A percentile compares a stretch with the other conserved stretches of the same genome.
Evolutionary conservation across 2,329 filamentous ascomycete species (phyloP).

Genomic region (Alternaria arborescens): DNA sequence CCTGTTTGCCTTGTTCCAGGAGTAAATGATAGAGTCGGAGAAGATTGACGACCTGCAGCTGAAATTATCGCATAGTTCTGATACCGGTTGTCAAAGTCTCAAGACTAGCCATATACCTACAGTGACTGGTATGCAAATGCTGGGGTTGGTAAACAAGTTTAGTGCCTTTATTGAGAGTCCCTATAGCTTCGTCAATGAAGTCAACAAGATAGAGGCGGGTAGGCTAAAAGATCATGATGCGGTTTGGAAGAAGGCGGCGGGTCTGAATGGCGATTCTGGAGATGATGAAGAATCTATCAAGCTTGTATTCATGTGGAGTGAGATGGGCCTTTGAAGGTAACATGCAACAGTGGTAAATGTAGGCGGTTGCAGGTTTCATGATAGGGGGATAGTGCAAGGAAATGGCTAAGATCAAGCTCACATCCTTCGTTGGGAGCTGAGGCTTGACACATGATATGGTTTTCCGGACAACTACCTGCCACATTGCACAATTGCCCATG

Average conservation of each 20-base stretch:
- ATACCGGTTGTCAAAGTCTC: not conserved
- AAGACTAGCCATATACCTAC: not conserved
- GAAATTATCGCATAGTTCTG: not conserved
- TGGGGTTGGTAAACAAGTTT: not conserved
- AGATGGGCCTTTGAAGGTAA: not conserved
- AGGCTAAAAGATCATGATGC: not conserved
- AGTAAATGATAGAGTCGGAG: not conserved
- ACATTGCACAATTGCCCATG: not conserved
- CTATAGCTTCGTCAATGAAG: not conserved
- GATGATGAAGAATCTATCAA: not conserved
- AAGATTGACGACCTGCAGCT: not conserved
- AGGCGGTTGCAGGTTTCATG: not conserved
- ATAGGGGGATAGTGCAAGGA: not conserved
- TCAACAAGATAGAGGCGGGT: not conserved
- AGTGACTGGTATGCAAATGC: not conserved
- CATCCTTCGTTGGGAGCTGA: not conserved
- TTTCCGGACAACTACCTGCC: not conserved
- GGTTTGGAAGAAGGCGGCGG: not conserved
- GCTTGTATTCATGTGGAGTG: not conserved
- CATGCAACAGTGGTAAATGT: not conserved
- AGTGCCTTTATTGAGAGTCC: not conserved
- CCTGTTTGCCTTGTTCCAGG: not conserved
- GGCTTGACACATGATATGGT: not conserved
- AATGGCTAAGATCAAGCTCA: not conserved
- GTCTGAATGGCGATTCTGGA: not conserved